Evolutionary conservation across 1,284 basidiomycete genomes (phyloP).

Genomic region (Tremellales sp.): DNA sequence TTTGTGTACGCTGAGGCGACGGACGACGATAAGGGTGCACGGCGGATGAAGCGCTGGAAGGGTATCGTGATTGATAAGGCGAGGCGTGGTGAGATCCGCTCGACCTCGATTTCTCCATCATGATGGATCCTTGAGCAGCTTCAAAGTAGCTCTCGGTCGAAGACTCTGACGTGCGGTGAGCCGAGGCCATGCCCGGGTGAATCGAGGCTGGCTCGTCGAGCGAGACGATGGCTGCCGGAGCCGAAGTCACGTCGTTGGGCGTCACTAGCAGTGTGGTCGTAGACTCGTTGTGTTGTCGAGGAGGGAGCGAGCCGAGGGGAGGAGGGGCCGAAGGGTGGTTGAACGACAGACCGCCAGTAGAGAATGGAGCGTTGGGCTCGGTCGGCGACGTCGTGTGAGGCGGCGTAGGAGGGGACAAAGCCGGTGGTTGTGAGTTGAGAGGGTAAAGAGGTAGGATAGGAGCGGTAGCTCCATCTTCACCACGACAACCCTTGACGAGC

Average conservation of each 20-base stretch:
- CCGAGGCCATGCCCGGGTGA: too few relatives aligned
- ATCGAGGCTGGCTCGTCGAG: constrained; percentile 15
- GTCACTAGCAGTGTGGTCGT: constrained; percentile 40
- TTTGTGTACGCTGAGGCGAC: constrained; percentile 9
- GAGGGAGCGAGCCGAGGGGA: constrained; percentile 28
- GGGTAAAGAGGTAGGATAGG: constrained; percentile 39
- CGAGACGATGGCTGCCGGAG: constrained; percentile 3
- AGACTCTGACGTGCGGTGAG: constrained; percentile 1
- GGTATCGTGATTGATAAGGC: constrained; percentile 15
- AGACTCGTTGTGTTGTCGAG: constrained; percentile 27
- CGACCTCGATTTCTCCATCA: constrained; percentile 11
- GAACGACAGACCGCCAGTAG: constrained; percentile 15
- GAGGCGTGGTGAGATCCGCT: constrained; percentile 24
- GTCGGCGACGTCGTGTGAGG: constrained; percentile 13
- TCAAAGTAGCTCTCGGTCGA: constrained; percentile 32
- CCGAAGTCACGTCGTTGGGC: constrained; percentile 28
- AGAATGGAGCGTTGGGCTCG: constrained; percentile 1
- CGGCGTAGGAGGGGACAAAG: constrained; percentile 35
- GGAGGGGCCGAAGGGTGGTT: constrained; percentile 36
- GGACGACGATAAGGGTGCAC: constrained; percentile 34
- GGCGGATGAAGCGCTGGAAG: constrained; percentile 19
- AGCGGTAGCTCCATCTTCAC: constrained; percentile 43
- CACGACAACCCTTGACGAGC: constrained; percentile 50
- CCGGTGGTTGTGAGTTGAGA: constrained; percentile 31
- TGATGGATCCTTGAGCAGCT: constrained; percentile 26